A percentile compares a stretch with the other conserved stretches of the same genome.
phyloP scores from a whole-genome alignment of 2,329 filamentous ascomycete species.

The Fusarium musae region DNA sequence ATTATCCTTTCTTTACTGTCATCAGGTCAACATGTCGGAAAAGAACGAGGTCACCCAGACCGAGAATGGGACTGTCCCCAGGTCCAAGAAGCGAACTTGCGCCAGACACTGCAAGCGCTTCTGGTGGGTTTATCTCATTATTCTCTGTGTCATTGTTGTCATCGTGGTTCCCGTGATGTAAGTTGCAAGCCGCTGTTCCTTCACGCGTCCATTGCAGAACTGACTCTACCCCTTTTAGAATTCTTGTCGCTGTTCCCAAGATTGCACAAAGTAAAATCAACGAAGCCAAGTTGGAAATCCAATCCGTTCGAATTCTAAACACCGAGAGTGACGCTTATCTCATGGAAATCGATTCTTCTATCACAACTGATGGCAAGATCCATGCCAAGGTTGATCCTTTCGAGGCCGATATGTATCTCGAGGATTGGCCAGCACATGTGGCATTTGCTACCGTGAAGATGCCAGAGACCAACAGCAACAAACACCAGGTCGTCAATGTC shows the following conservation, averaged over 20 bases:
- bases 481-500: constrained; percentile 63
- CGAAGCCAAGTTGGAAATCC: constrained; percentile 61
- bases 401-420: constrained; percentile 65
- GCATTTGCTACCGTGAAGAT: constrained; percentile 64
- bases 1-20: background rate
- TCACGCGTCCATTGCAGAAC: background rate
- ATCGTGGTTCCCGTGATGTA: constrained; percentile 70
- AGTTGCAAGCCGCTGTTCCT: constrained; percentile 48
- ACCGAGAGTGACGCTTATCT: constrained; percentile 57
- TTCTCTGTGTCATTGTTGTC: constrained; percentile 60
- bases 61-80: constrained; percentile 47
- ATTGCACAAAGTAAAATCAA: constrained; percentile 68
- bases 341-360: constrained; percentile 67
- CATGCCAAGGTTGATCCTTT: constrained; percentile 64
- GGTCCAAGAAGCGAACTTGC: constrained; percentile 53
- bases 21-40: constrained; percentile 50
- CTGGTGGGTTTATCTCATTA: constrained; percentile 71
- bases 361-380: constrained; percentile 62
- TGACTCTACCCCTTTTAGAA: constrained; percentile 51
- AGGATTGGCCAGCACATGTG: constrained; percentile 57
- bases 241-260: constrained; percentile 66
- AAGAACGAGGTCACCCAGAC: constrained; percentile 51
- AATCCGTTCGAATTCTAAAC: constrained; percentile 62
- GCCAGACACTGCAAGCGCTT: constrained; percentile 63
- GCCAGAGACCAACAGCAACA: constrained; percentile 61